Conservation (phyloP, 2,329 filamentous ascomycete genomes). For the Exophiala calicioides region DNA sequence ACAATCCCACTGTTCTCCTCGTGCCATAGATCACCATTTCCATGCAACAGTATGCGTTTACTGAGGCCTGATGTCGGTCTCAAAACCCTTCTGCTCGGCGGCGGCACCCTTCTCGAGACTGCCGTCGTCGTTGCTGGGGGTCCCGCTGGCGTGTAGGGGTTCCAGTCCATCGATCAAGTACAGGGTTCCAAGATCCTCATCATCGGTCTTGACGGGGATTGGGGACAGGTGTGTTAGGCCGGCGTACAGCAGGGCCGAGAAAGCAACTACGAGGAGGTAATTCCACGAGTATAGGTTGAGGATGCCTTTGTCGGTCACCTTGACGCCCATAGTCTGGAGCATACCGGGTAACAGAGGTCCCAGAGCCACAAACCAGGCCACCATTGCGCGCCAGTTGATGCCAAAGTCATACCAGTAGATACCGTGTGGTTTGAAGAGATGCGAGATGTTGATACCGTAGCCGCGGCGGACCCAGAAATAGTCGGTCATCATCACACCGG, state of each 20-base stretch:
- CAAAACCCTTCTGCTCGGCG: no score
- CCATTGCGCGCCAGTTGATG: slow-evolving; percentile 61
- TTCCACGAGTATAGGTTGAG: slow-evolving; percentile 63
- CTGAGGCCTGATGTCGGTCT: no score
- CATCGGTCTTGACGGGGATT: slow-evolving; percentile 3
- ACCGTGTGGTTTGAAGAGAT: slow-evolving; percentile 22
- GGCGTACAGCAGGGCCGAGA: slow-evolving; percentile 4
- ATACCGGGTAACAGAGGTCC: slow-evolving; percentile 61
- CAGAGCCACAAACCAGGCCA: slow-evolving; percentile 59
- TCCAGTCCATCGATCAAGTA: slow-evolving; percentile 8
- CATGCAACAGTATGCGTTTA: no score
- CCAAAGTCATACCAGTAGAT: slow-evolving; percentile 38
- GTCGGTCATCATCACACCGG: slow-evolving; percentile 26
- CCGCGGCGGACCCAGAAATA: slow-evolving; percentile 29
- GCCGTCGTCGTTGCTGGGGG: no score
- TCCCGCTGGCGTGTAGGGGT: no score
- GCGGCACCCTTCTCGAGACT: no score
- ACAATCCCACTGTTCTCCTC: no score
- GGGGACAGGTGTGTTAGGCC: neutral
- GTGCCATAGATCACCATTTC: no score
- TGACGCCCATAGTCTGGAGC: slow-evolving; percentile 20
- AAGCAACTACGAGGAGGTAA: slow-evolving; percentile 35
- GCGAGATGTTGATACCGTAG: slow-evolving; percentile 16
- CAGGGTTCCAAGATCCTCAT: slow-evolving; percentile 7
- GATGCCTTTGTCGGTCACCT: slow-evolving; percentile 44